phyloP scores from a whole-genome alignment of 2,329 filamentous ascomycete genomes.

The Raffaelea albimanens region DNA sequence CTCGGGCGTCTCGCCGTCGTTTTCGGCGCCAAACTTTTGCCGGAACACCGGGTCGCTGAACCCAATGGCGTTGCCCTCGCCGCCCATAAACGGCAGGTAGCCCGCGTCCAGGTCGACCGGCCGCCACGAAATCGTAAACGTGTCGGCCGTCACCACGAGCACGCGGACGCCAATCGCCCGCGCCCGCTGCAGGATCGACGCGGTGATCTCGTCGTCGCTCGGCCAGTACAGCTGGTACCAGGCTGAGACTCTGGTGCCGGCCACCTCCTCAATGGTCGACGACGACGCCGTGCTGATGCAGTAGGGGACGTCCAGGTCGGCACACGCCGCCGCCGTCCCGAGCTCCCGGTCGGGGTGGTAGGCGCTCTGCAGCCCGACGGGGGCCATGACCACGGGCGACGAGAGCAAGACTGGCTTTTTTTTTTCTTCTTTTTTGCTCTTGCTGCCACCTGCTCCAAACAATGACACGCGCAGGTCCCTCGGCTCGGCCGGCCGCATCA shows the following conservation, averaged over 20 bases:
- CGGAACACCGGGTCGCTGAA: constrained; percentile 60
- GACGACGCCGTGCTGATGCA: constrained; percentile 57
- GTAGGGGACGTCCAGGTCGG: constrained; percentile 52
- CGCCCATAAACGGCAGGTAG: constrained; percentile 43
- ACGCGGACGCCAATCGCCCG: constrained; percentile 52
- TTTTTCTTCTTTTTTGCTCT: too few relatives aligned
- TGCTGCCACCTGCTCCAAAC: too few relatives aligned
- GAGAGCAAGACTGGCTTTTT: too few relatives aligned
- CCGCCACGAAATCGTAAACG: constrained; percentile 59
- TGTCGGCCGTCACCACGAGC: constrained; percentile 65
- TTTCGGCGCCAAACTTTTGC: constrained; percentile 34
- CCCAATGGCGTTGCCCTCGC: constrained; percentile 50
- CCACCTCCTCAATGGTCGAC: constrained; percentile 57
- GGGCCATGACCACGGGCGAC: constrained; percentile 53
- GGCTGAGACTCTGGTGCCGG: constrained; percentile 18
- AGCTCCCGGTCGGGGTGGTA: constrained; percentile 58
- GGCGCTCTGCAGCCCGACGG: constrained; percentile 59
- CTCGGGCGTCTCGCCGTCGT: constrained; percentile 23
- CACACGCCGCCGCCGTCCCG: constrained; percentile 53
- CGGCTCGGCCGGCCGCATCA: constrained; percentile 32
- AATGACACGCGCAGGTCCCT: constrained; percentile 41
- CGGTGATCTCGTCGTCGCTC: constrained; percentile 52
- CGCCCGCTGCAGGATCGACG: constrained; percentile 52
- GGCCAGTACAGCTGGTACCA: constrained; percentile 77
- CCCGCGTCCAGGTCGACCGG: constrained; percentile 56